Percentiles rank a stretch among this genome's conserved stretches.
Conservation (phyloP, 345 rosid genomes). For the Arabis hirsuta region DNA sequence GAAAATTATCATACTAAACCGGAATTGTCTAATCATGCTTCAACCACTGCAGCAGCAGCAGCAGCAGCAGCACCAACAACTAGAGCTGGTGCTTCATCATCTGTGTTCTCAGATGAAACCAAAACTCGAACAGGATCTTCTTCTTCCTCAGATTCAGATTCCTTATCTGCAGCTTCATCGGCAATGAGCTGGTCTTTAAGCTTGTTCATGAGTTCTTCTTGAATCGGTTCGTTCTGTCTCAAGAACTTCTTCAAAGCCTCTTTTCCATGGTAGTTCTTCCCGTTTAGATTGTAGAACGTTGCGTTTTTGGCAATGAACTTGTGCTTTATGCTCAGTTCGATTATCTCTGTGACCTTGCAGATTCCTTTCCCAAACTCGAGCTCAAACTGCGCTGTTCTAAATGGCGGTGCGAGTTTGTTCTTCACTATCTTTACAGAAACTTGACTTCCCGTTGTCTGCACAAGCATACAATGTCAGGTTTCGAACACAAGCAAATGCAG, state of each 20-base stretch:
- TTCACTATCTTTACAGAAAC: constrained; percentile 85
- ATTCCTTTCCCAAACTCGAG: constrained; percentile 98
- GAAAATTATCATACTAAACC: constrained; percentile 22
- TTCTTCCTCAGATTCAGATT: constrained; percentile 45
- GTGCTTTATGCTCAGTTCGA: constrained; percentile 74
- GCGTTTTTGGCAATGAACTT: constrained; percentile 65
- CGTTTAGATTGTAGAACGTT: constrained; percentile 54
- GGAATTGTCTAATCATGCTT: constrained; percentile 48
- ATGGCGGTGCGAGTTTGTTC: constrained; percentile 97
- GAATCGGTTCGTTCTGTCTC: constrained; percentile 48
- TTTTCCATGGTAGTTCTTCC: constrained; percentile 68
- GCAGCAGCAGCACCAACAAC: constrained; percentile 40
- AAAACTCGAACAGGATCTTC: constrained; percentile 44
- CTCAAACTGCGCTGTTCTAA: constrained; percentile 79
- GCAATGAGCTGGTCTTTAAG: constrained; percentile 66
- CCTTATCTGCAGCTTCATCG: constrained; percentile 38
- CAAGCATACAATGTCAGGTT: constrained; percentile 18
- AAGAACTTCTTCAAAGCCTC: constrained; percentile 73
- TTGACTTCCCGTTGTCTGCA: constrained; percentile 74
- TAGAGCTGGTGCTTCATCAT: constrained; percentile 61
- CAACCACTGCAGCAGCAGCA: constrained; percentile 52
- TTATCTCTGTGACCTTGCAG: constrained; percentile 68
- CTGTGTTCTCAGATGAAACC: constrained; percentile 55
- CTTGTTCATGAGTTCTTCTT: constrained; percentile 66
- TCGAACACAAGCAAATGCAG: constrained; percentile 26